Evolutionary conservation across 768 basidiomycete genomes (phyloP).

Genomic region (Piloderma croceum): DNA sequence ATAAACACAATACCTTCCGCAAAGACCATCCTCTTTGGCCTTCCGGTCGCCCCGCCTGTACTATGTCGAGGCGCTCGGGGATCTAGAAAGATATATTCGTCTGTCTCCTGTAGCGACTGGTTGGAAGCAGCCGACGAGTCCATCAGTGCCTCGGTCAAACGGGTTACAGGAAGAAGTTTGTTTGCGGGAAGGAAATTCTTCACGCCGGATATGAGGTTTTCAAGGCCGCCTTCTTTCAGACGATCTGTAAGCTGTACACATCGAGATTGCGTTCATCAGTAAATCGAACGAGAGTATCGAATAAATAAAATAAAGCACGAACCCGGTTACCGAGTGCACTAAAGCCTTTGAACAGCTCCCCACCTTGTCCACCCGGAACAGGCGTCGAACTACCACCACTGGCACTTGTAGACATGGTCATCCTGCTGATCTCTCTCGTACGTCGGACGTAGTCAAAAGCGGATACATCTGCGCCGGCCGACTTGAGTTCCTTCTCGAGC

Average conservation of each 20-base stretch:
- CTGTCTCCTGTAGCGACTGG: slow-evolving; percentile 92
- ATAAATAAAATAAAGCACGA: slow-evolving; percentile 16
- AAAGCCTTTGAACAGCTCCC: slow-evolving; percentile 91
- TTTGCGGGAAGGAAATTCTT: slow-evolving; percentile 96
- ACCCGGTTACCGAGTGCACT: slow-evolving; percentile 88
- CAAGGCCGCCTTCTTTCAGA: slow-evolving; percentile 91
- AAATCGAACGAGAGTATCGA: not conserved
- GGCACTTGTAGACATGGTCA: slow-evolving; percentile 68
- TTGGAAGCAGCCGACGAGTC: slow-evolving; percentile 92
- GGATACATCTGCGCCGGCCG: slow-evolving; percentile 69
- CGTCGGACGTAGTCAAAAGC: slow-evolving; percentile 92
- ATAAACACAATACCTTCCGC: slow-evolving; percentile 87
- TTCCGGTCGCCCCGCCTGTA: slow-evolving; percentile 40
- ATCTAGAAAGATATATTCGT: slow-evolving; percentile 93
- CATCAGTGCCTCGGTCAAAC: slow-evolving; percentile 94
- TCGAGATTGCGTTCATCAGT: slow-evolving; percentile 1
- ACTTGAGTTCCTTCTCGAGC: slow-evolving; percentile 81
- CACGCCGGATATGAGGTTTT: slow-evolving; percentile 94
- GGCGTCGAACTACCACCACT: slow-evolving; percentile 61
- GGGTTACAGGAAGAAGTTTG: slow-evolving; percentile 87
- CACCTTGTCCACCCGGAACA: slow-evolving; percentile 64
- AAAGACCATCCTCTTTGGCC: slow-evolving; percentile 66
- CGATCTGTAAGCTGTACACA: slow-evolving; percentile 75
- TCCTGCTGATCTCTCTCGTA: slow-evolving; percentile 85
- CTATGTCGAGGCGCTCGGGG: slow-evolving; percentile 69